Evolutionary conservation across 2,329 filamentous ascomycete genomes (phyloP).

Genomic region (Fusarium concolor): DNA sequence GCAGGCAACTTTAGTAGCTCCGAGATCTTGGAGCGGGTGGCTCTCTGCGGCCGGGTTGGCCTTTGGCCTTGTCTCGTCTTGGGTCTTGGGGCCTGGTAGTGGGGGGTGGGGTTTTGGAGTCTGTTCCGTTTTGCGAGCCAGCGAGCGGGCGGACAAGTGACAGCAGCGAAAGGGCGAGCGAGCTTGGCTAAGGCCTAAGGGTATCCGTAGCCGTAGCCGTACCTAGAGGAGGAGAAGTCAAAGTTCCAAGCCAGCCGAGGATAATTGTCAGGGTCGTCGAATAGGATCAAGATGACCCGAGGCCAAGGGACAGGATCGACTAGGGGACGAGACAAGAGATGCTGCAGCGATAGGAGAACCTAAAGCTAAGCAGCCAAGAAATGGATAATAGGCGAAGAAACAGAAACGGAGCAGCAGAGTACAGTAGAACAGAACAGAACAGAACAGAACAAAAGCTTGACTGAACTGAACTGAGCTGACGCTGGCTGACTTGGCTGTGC

Average conservation of each 20-base stretch:
- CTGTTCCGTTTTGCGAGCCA: constrained; percentile 31
- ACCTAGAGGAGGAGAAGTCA: constrained; percentile 11
- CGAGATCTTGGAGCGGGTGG: constrained; percentile 49
- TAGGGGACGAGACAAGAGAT: constrained; percentile 20
- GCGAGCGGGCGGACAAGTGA: constrained; percentile 1
- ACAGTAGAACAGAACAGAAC: background rate
- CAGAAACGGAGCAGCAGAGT: background rate
- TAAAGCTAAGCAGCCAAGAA: constrained; percentile 15
- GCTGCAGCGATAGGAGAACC: constrained; percentile 17
- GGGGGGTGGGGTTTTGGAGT: constrained; percentile 45
- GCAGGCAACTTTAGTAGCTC: constrained; percentile 49
- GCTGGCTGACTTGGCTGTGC: background rate
- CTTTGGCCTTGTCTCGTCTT: constrained; percentile 42
- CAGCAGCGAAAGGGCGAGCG: background rate
- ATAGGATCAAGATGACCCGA: constrained; percentile 25
- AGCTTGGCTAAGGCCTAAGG: constrained; percentile 26
- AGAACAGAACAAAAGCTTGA: constrained; percentile 18
- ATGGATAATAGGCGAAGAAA: constrained; percentile 18
- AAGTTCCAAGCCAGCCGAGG: constrained; percentile 33
- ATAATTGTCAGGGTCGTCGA: constrained; percentile 26
- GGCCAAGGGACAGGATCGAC: constrained; percentile 35
- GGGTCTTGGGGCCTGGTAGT: constrained; percentile 36
- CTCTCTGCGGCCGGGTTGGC: constrained; percentile 41
- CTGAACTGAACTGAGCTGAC: constrained; percentile 8
- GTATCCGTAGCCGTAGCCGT: background rate